Conservation (phyloP, 129 eudicot species). For the Flaveria trinervia region DNA sequence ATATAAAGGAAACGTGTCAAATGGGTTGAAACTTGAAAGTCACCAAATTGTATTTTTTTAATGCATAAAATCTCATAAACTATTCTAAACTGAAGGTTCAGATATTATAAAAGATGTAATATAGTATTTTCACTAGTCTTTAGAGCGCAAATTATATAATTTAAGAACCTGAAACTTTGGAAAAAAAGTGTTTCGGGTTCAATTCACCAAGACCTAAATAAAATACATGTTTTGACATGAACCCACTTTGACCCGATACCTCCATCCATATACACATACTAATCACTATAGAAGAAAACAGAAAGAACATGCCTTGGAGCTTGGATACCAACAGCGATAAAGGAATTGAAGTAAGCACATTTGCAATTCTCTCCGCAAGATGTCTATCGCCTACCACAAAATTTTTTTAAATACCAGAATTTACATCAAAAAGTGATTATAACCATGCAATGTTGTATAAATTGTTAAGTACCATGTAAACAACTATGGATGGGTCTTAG, state of each 20-base stretch:
- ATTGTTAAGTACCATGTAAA: constrained; percentile 50
- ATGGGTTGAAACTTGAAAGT: neutral
- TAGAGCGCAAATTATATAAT: neutral
- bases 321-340: constrained; percentile 78
- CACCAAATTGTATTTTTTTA: neutral
- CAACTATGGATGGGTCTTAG: constrained; percentile 73
- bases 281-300: constrained; percentile 12
- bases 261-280: neutral
- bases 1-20: neutral
- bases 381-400: constrained; percentile 62
- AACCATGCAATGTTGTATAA: constrained; percentile 1
- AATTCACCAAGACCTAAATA: neutral
- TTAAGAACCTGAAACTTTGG: neutral
- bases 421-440: neutral
- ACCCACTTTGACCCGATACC: constrained; percentile 4
- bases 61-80: neutral
- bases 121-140: neutral
- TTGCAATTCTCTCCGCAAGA: constrained; percentile 74
- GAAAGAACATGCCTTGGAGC: constrained; percentile 67
- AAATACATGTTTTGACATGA: neutral
- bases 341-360: constrained; percentile 93
- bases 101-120: neutral
- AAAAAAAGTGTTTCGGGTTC: neutral
- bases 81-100: neutral
- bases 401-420: neutral